These are phyloP conservation scores for Lentinula boryana DNA, from an alignment of 768 basidiomycete species.

Conservation along the genomic window DNA sequence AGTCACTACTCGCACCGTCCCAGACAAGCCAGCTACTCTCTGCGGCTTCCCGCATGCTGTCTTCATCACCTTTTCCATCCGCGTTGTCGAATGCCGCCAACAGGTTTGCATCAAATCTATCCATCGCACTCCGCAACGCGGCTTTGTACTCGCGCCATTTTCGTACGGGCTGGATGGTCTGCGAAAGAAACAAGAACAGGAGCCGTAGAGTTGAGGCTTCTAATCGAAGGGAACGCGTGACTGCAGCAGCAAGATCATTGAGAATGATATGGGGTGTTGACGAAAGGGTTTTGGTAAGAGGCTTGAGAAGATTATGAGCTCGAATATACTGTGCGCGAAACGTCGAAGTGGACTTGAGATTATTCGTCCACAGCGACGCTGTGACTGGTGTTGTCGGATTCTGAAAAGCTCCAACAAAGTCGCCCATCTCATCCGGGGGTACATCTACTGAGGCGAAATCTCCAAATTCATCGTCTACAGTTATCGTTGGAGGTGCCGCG, in stretches of 20 bases:
- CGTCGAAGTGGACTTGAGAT: constrained; percentile 19
- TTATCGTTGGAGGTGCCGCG: constrained; percentile 52
- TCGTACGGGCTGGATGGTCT: constrained; percentile 61
- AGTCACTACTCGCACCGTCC: constrained; percentile 49
- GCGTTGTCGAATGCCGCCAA: constrained; percentile 88
- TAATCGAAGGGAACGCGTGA: constrained; percentile 37
- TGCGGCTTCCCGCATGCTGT: constrained; percentile 75
- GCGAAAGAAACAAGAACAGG: constrained; percentile 71
- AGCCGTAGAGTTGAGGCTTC: constrained; percentile 69
- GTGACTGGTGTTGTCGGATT: constrained; percentile 12
- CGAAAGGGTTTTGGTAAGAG: constrained; percentile 51
- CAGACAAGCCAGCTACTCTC: constrained; percentile 84
- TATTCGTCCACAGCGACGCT: constrained; percentile 6
- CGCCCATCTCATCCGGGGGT: constrained; percentile 38
- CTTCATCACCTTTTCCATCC: constrained; percentile 68
- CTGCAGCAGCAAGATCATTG: constrained; percentile 41
- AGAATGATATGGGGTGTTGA: constrained; percentile 66
- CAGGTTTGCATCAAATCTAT: constrained; percentile 82
- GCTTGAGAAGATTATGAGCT: constrained; percentile 57
- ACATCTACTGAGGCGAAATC: constrained; percentile 61
- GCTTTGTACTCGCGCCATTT: constrained; percentile 57
- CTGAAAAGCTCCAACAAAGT: constrained; percentile 30
- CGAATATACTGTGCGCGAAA: constrained; percentile 59
- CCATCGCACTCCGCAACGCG: constrained; percentile 71
- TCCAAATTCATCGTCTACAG: constrained; percentile 84